Evolutionary conservation across 257 asterid species (phyloP).

Genomic region (Primulina eburnea): DNA sequence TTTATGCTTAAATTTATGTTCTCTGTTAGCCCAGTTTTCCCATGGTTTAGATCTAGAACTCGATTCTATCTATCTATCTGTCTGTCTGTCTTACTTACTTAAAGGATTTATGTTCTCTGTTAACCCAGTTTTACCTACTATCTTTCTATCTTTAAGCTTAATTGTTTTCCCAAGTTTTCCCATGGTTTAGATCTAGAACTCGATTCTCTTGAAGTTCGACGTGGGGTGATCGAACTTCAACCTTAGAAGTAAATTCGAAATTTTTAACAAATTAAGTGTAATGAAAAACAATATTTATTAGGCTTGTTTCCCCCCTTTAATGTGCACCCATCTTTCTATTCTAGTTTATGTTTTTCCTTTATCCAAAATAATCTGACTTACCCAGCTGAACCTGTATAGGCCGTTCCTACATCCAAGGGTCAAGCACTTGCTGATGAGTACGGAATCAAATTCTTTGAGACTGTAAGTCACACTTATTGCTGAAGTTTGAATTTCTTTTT

Average conservation of each 20-base stretch:
- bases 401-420: constrained; percentile 89
- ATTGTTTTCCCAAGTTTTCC: background rate
- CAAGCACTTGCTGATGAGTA: constrained; percentile 97
- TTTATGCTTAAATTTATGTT: background rate
- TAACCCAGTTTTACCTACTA: too few species aligned
- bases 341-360: constrained; percentile 16
- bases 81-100: too few species aligned
- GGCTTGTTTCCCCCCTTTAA: background rate
- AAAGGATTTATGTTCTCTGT: too few species aligned
- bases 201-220: background rate
- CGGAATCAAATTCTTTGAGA: constrained; percentile 89
- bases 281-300: constrained; percentile 13
- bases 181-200: constrained; percentile 1
- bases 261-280: background rate
- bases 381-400: constrained; percentile 38
- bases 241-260: background rate
- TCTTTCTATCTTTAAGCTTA: too few species aligned
- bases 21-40: background rate
- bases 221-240: constrained; percentile 6
- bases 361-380: constrained; percentile 16
- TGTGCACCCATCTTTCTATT: constrained; percentile 1
- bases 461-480: constrained; percentile 52
- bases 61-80: too few species aligned
- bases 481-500: constrained; percentile 10
- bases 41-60: constrained; percentile 1